Conservation (phyloP, 805 yeast species). For the Kazachstania africana region DNA sequence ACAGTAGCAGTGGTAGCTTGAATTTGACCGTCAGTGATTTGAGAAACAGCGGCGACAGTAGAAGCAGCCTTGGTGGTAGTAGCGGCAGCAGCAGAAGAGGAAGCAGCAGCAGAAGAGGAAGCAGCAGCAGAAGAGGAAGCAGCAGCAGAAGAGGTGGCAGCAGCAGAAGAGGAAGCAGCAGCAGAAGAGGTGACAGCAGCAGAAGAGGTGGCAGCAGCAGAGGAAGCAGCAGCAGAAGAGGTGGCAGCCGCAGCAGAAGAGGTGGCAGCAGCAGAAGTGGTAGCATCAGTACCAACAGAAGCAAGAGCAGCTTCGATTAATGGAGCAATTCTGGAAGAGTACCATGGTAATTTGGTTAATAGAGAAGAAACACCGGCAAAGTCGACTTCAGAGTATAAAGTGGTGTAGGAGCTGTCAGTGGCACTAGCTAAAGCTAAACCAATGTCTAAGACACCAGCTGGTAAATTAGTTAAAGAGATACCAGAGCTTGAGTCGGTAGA, state of each 20-base stretch:
- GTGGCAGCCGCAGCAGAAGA: slow-evolving; percentile 5
- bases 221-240: slow-evolving; percentile 5
- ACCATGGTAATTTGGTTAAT: slow-evolving; percentile 27
- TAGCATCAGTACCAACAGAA: slow-evolving; percentile 1
- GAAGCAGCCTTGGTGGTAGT: slow-evolving; percentile 5
- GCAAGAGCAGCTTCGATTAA: slow-evolving; percentile 4
- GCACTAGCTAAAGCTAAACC: slow-evolving; percentile 19
- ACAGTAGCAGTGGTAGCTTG: slow-evolving; percentile 4
- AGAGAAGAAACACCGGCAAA: slow-evolving; percentile 15
- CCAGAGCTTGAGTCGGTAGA: slow-evolving; percentile 4
- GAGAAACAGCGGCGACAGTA: slow-evolving; percentile 8
- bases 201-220: slow-evolving; percentile 5
- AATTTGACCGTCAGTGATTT: slow-evolving; percentile 3
- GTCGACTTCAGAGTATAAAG: slow-evolving; percentile 21
- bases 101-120: background rate
- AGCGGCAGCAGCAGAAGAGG: background rate
- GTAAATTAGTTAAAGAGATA: slow-evolving; percentile 5
- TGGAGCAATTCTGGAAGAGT: slow-evolving; percentile 12
- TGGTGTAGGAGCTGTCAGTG: slow-evolving; percentile 25
- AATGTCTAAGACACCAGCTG: slow-evolving; percentile 11
- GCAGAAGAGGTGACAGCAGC: slow-evolving; percentile 3
- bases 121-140: slow-evolving; percentile 1
- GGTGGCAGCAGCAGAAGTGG: slow-evolving; percentile 2
- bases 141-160: background rate
- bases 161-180: slow-evolving; percentile 1